Evolutionary conservation across 2,329 filamentous ascomycete species (phyloP).

Genomic region (Colletotrichum zoysiae): DNA sequence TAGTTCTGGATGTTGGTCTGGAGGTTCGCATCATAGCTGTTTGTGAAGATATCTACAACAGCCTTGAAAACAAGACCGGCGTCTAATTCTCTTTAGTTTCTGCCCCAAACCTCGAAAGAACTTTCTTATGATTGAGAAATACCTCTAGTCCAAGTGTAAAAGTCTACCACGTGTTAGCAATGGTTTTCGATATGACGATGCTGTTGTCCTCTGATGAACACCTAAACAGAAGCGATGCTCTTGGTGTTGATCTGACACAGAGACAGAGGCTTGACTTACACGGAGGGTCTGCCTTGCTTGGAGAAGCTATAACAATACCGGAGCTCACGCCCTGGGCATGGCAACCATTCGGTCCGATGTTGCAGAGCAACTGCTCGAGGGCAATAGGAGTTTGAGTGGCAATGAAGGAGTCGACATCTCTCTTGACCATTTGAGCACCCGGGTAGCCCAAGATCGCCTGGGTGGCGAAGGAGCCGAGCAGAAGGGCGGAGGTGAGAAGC

Average conservation of each 20-base stretch:
- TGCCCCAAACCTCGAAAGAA: neutral
- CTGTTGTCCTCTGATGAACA: neutral
- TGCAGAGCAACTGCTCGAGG: constrained; percentile 66
- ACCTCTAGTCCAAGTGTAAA: constrained; percentile 79
- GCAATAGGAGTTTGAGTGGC: constrained; percentile 65
- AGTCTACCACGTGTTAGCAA: constrained; percentile 64
- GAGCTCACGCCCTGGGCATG: constrained; percentile 60
- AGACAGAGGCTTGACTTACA: constrained; percentile 57
- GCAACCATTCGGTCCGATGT: constrained; percentile 69
- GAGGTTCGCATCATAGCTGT: constrained; percentile 68
- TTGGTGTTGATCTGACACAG: neutral
- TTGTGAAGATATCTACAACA: constrained; percentile 74
- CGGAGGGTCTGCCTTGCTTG: constrained; percentile 65
- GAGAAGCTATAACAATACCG: constrained; percentile 69
- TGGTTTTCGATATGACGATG: neutral
- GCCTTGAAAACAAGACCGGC: constrained; percentile 77
- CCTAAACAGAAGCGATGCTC: neutral
- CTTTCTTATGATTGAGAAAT: neutral
- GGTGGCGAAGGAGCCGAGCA: constrained; percentile 64
- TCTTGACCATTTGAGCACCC: constrained; percentile 57
- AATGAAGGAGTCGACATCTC: constrained; percentile 66
- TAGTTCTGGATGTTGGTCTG: constrained; percentile 76
- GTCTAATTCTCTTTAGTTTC: constrained; percentile 55
- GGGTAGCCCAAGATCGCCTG: constrained; percentile 65
- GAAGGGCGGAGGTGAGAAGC: constrained; percentile 61